Evolutionary conservation across 176 grass and related monocot genomes (phyloP), one percentile per base, ranked within the genome.

Genomic region (Neostapfia colusana): DNA sequence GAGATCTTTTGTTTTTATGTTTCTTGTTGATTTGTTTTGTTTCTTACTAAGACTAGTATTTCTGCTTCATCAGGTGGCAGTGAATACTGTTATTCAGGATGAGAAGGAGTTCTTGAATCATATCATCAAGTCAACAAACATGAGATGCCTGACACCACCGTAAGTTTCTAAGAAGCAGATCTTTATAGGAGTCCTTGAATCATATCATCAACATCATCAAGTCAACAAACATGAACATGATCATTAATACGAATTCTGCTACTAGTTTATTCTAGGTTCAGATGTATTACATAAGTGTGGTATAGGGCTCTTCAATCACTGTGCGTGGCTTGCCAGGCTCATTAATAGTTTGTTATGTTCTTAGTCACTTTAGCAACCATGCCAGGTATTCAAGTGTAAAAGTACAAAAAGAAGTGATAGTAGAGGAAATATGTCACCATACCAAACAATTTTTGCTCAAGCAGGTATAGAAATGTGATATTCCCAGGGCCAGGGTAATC

Each of bases 41-140:
- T 69, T 66, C 17, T 72, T 66, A 44, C 28, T 72, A 59, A n/a
- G 49, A 20, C 16, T 61, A 4, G 27, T 60, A 5, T 72, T 67
- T 67, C 31, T 73, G 15, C 5, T 63, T 74, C 15, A 70, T 63
- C 68, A 95, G 92, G 92, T 95, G 49, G 92, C 92, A 10, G 81
- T 95, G 59, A 95, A 88, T 63, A 95, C 92, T 38, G 72, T 86
- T 38, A 89, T 95, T 87, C 85, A 95, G 86, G 81, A 87, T 36
- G 89, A 95, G 56, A 91, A 91, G 67, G 92, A 91, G 51, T 95
- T 95, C 58, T 95, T 95, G 75, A 72, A 95, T 48, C 92, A 95
- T 79, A 91, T 95, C 45, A 91, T 95, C 71, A 95, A 89, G 85
- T 91, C 92, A 67, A 95, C 92, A 84, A 95, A 95, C 63, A 95